Base-by-base conservation (phyloP, 345 rosid species). In the Carallia pectinifolia region DNA sequence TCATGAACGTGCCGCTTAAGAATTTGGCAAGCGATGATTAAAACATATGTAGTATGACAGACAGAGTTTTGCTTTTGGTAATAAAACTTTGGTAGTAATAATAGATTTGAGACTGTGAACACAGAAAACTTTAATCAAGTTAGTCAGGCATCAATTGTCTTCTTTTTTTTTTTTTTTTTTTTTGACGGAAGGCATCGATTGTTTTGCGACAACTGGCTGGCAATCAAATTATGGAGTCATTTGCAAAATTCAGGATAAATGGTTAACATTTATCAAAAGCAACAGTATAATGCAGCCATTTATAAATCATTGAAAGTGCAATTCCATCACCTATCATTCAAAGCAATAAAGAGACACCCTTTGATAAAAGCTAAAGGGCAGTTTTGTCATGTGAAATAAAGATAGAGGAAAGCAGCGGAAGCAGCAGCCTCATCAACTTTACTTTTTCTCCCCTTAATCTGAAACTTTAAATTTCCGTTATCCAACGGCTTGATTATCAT, bases 341-440 rank as follows among this genome's bases (percentile, higher is more conserved):
- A 88, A 77, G 79, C 71, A 81, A 82, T 73, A 81, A 82, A 81
- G 83, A 71, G 63, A 67, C 61, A 15, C 36, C 53, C 69, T 74
- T 78, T 85, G 84, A 73, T 85, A 83, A 89, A 89, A 87, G 91
- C 62, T 69, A 61, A 80, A 84, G 89, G 85, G 79, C 61, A 85
- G 76, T 79, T 71, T 79, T 72, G 85, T 72, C 85, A 77, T 61
- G 67, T 59, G 59, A 68, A 80, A 75, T 74, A 74, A 70, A 31
- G 53, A 54, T 53, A 48, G 19, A 65, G 19, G 31, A 50, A 2
- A 31, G 27, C 30, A 75, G 68, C 31, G 34, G 23, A 2, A 31
- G 27, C 30, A 75, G 68, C 31, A 47, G 23, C 68, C 23, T 10
- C 75, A 74, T 76, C 85, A 62, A 76, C 85, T 88, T 86, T 77